Conservation (phyloP, 352 stramenopile species). For the Pythium chondricola region DNA sequence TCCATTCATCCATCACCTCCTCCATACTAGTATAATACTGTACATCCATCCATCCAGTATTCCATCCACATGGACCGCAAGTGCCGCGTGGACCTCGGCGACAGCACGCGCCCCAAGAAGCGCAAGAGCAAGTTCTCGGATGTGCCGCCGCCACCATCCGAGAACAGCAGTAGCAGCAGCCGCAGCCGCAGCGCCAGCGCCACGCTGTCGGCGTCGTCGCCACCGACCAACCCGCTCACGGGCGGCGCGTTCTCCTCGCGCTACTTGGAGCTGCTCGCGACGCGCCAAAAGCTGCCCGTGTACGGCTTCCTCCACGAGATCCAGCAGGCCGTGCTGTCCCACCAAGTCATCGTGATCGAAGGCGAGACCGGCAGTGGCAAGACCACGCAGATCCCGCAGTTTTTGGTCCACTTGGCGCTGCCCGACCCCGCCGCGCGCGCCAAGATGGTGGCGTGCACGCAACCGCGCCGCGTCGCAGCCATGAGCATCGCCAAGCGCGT, state of each 20-base stretch:
- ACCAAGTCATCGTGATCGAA: constrained; percentile 96
- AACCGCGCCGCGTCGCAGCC: constrained; percentile 96
- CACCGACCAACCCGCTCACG: constrained; percentile 89
- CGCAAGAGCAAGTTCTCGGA: constrained; percentile 82
- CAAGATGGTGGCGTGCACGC: constrained; percentile 93
- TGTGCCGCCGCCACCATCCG: constrained; percentile 18
- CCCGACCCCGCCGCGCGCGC: constrained; percentile 47
- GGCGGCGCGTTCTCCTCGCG: constrained; percentile 78
- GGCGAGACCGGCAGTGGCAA: constrained; percentile 98
- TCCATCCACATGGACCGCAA: constrained; percentile 79
- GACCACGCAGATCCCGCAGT: constrained; percentile 96
- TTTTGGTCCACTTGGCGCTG: constrained; percentile 80
- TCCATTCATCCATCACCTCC: background rate
- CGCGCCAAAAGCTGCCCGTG: constrained; percentile 96
- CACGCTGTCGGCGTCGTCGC: background rate
- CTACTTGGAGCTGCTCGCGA: constrained; percentile 91
- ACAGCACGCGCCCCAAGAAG: constrained; percentile 35
- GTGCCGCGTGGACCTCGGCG: constrained; percentile 56
- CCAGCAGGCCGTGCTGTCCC: constrained; percentile 90
- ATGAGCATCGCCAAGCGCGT: constrained; percentile 98
- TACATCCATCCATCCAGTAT: too few species aligned
- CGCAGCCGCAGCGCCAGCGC: background rate
- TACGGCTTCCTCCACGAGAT: constrained; percentile 97
- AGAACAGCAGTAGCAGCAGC: background rate
- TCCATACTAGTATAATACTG: background rate